Conservation (phyloP, 177 flowering plant species). For the Telopea speciosissima region DNA sequence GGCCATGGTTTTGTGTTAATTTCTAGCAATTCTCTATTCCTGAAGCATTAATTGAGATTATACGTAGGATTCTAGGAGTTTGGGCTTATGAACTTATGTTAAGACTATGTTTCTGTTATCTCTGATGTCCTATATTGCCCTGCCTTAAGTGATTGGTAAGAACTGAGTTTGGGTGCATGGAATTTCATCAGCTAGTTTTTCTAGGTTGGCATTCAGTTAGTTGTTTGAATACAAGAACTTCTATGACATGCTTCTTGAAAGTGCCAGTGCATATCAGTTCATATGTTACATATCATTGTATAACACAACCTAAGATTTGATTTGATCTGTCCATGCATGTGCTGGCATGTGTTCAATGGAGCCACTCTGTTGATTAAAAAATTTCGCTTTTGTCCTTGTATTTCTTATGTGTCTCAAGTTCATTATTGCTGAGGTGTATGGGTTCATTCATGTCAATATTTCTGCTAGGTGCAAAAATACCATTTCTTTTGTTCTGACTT, state of each 20-base stretch:
- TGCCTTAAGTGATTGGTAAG: not conserved
- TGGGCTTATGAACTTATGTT: not conserved
- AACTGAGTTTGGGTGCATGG: not conserved
- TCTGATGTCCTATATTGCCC: not conserved
- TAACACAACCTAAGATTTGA: not conserved
- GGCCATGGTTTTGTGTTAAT: not conserved
- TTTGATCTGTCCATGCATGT: not conserved
- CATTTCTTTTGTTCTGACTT: not conserved
- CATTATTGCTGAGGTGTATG: not conserved
- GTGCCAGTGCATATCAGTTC: not conserved
- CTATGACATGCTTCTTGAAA: not conserved
- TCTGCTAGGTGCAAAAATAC: not conserved
- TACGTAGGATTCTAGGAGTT: not conserved
- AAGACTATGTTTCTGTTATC: no score
- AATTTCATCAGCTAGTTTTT: not conserved
- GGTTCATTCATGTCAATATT: not conserved
- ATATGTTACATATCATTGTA: not conserved
- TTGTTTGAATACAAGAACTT: not conserved
- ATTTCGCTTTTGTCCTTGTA: not conserved
- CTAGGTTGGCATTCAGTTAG: not conserved
- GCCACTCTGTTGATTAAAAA: not conserved
- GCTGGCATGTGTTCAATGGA: not conserved
- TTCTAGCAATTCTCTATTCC: not conserved
- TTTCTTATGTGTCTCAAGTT: not conserved
- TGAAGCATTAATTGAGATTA: not conserved